Percentiles rank a stretch among this genome's conserved stretches.
phyloP scores from a whole-genome alignment of 345 rosid species.

The Eucalyptus fibrosa region DNA sequence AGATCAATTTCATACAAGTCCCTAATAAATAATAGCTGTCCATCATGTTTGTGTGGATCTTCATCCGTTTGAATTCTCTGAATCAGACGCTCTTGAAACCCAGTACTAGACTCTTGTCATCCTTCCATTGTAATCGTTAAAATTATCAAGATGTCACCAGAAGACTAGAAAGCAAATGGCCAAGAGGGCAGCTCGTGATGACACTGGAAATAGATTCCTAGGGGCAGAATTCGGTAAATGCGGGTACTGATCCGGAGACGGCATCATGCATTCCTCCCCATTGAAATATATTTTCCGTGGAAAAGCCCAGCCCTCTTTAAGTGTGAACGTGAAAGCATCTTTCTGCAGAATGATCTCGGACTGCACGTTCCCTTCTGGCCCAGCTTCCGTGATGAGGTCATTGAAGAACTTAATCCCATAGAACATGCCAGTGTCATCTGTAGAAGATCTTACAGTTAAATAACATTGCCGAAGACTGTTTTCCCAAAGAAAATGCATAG shows the following conservation, averaged over 20 bases:
- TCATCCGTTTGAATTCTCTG: background rate
- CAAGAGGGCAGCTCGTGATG: background rate
- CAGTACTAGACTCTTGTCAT: background rate
- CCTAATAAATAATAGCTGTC: background rate
- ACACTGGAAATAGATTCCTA: background rate
- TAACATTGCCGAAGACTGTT: background rate
- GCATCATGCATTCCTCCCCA: constrained; percentile 36
- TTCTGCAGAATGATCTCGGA: constrained; percentile 53
- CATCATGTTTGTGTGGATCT: background rate
- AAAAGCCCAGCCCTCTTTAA: constrained; percentile 69
- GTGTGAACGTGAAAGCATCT: constrained; percentile 38
- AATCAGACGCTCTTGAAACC: background rate
- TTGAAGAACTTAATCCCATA: constrained; percentile 56
- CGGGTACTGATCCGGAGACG: constrained; percentile 33
- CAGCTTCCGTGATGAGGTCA: constrained; percentile 51
- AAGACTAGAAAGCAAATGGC: background rate
- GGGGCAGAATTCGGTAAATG: constrained; percentile 21
- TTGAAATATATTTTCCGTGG: constrained; percentile 64
- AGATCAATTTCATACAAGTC: background rate
- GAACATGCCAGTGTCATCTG: constrained; percentile 57
- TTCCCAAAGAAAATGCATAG: background rate
- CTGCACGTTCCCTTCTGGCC: constrained; percentile 47
- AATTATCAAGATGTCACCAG: background rate
- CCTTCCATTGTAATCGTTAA: background rate
- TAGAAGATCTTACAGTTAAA: background rate